A percentile compares a stretch with the other conserved stretches of the same genome.
phyloP scores from a whole-genome alignment of 179 eudicot species.

The Beta corolliflora region DNA sequence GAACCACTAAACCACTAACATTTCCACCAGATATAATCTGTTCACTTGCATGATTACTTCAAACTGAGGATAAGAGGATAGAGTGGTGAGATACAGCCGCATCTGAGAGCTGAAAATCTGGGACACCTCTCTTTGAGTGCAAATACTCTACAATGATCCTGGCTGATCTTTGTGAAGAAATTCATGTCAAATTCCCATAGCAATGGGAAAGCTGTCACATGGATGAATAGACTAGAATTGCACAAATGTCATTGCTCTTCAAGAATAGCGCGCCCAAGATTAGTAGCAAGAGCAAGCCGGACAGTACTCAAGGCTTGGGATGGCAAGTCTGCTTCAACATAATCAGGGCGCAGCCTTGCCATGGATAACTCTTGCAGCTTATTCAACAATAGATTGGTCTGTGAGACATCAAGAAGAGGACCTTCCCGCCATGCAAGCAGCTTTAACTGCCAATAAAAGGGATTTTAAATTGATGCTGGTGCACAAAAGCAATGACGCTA shows the following conservation, averaged over 20 bases:
- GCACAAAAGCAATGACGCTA: not conserved
- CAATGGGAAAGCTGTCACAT: not conserved
- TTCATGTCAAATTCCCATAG: not conserved
- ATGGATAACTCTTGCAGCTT: conserved; percentile 89
- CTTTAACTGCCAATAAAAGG: conserved; percentile 52
- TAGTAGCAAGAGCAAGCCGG: conserved; percentile 91
- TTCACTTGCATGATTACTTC: not conserved
- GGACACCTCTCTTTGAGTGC: not conserved
- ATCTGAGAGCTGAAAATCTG: not conserved
- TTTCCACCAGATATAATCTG: not conserved
- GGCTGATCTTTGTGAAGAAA: not conserved
- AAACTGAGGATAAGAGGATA: not conserved
- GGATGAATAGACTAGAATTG: not conserved
- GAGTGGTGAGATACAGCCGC: not conserved
- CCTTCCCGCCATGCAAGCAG: conserved; percentile 78
- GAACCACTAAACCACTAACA: not conserved
- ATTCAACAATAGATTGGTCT: conserved; percentile 74
- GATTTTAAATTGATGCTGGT: not conserved
- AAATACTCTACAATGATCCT: not conserved
- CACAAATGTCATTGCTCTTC: conserved; percentile 52
- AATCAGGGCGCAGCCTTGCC: conserved; percentile 83
- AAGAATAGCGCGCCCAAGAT: conserved; percentile 91
- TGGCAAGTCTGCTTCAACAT: conserved; percentile 70
- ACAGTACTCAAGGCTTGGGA: conserved; percentile 79
- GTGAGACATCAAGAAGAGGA: conserved; percentile 77